Base-by-base conservation (phyloP, 169 alveolate species). In the Plasmodium berghei region DNA sequence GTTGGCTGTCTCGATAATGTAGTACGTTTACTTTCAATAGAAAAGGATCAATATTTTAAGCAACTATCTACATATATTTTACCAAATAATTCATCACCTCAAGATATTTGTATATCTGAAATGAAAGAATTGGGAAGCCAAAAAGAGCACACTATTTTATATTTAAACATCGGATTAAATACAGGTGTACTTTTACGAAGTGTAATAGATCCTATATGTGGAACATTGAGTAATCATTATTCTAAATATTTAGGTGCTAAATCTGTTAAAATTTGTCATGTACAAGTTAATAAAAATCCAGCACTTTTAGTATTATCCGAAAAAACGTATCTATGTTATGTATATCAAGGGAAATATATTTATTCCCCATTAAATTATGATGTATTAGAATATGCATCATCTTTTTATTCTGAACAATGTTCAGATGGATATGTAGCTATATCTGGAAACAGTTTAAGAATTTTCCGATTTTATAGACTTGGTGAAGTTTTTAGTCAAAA, bases 101-200 rank as follows among this genome's bases (percentile, higher is more conserved):
- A 95, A 83, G 95, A 96, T 20, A 96, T 95, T n/a, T 91, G 94
- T 73, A 87, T 92, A 45, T 72, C 90, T 18, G 93, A 88, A 26
- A 64, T 94, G 89, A 34, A 67, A 26, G 90, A 86, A 22, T 45
- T 71, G 40, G 90, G 87, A 9, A 75, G 73, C 55, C 63, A 55
- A 8, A 64, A 55, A 34, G 91, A 67, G 9, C 52, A 73, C 5
- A 80, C 49, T 49, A 59, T 56, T 40, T 28, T 98, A 46, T 96
- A 83, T 87, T 89, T 98, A 88, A 97, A 95, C 69, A 98, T 99
- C n/a, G 99, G 99, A 5, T 94, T 98, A 72, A 96, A 94, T 26
- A 98, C 98, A 73, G 99, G 99, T 0, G 97, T 98, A 12, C 92
- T 98, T 90, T 93, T 99, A 1, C 95, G 99, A 72, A 96, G 99